Base-by-base conservation (phyloP, 2,329 filamentous ascomycete genomes). In the Botrytis fabae region DNA sequence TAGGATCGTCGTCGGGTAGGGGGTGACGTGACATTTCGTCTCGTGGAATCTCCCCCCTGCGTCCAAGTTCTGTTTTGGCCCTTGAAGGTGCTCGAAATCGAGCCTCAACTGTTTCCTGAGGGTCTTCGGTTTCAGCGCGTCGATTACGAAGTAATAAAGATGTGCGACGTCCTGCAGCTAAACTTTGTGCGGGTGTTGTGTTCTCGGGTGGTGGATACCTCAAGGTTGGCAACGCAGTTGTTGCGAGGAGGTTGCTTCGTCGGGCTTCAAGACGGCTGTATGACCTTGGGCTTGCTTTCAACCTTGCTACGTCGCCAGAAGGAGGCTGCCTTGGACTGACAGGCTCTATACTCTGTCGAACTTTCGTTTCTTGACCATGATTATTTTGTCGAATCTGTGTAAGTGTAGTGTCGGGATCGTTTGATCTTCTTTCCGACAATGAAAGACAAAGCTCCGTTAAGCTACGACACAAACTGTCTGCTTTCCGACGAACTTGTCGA, bases 391-490 rank as follows among this genome's bases (percentile, higher is more conserved):
- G 74, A 22, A 65, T 51, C 69, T 75, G 61, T 60, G 40, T 76
- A 14, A 66, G 54, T 10, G 42, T 68, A 51, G 76, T 74, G 16
- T 80, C 80, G 60, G 71, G 75, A 71, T 80, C 78, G 18, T 61
- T 57, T 44, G 38, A 35, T 69, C 70, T 61, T 59, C 89, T 88
- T 75, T 93, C 92, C 44, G 91, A 90, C 71, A 99, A 84, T 0
- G 94, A 93, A 72, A 99, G 88, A 80, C 94, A 97, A 10, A 99
- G 86, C 82, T 99, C 96, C 0, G 95, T 98, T 76, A 99, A 84
- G 79, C 93, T 96, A 71, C 95, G 92, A 81, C 96, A 98, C 80
- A 99, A 90, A 79, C 92, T 94, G 80, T 99, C 95, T 42, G 94
- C 93, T 82, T 97, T 98, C 75, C 95, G 90, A 66, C 94, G 90